Conservation (phyloP, 768 basidiomycete genomes). For the Pleurotus pulmonarius region DNA sequence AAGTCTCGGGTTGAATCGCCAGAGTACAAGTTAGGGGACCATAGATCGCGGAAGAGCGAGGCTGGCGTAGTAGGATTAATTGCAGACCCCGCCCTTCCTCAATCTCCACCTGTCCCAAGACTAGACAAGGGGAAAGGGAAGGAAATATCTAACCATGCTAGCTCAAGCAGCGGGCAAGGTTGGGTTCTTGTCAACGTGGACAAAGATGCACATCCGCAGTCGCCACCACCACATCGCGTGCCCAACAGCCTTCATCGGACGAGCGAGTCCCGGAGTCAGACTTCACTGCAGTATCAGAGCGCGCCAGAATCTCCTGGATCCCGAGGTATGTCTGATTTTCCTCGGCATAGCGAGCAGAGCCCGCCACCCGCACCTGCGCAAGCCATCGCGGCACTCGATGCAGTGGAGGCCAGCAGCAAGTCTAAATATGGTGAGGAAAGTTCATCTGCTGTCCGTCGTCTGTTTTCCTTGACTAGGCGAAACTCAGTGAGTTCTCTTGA, state of each 20-base stretch:
- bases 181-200: conserved; percentile 70
- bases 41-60: conserved; percentile 56
- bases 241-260: conserved; percentile 16
- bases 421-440: conserved; percentile 20
- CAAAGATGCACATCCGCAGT: conserved; percentile 19
- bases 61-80: conserved; percentile 55
- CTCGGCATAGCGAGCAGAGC: conserved; percentile 2
- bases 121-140: conserved; percentile 18
- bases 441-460: conserved; percentile 24
- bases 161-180: conserved; percentile 38
- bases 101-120: conserved; percentile 16
- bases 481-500: conserved; percentile 30
- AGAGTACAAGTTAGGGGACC: conserved; percentile 41
- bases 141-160: conserved; percentile 26
- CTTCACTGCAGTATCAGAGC: conserved; percentile 8
- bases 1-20: conserved; percentile 50
- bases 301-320: conserved; percentile 14
- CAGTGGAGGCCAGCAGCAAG: conserved; percentile 46
- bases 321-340: neutral
- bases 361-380: conserved; percentile 51
- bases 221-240: neutral
- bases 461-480: conserved; percentile 36
- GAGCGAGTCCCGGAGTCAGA: conserved; percentile 21
- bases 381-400: conserved; percentile 59
- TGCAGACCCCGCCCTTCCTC: conserved; percentile 23